phyloP scores from a whole-genome alignment of 2,329 filamentous ascomycete genomes.

The Claviceps pazoutovae region DNA sequence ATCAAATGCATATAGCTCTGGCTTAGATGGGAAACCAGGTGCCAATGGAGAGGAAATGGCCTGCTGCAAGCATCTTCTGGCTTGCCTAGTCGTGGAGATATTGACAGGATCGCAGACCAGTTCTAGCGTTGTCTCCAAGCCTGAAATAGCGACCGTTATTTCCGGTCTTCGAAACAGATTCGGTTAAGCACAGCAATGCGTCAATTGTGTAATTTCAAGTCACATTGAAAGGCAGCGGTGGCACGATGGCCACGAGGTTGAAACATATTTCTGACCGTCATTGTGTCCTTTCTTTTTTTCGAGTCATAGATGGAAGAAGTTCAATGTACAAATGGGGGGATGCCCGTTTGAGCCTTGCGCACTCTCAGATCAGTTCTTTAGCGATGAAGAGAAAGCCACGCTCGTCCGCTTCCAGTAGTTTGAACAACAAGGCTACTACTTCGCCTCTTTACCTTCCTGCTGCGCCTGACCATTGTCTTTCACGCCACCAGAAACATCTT shows the following conservation, averaged over 20 bases:
- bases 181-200: not conserved
- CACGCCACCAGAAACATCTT: constrained; percentile 25
- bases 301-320: not conserved
- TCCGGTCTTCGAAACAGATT: constrained; percentile 16
- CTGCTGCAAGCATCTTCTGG: constrained; percentile 81
- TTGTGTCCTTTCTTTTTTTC: not conserved
- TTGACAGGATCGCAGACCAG: constrained; percentile 46
- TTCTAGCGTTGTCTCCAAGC: constrained; percentile 39
- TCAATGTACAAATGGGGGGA: not conserved
- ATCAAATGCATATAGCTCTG: not conserved
- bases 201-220: not conserved
- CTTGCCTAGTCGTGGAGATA: constrained; percentile 59
- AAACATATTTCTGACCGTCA: not conserved
- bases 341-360: not conserved
- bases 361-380: not conserved
- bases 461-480: constrained; percentile 41
- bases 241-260: not conserved
- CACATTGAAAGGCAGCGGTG: not conserved
- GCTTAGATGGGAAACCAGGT: no score
- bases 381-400: not conserved
- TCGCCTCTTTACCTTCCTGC: constrained; percentile 42
- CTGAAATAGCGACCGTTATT: constrained; percentile 62
- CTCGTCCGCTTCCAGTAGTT: not conserved
- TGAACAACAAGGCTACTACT: constrained; percentile 18
- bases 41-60: constrained; percentile 26